A percentile compares a stretch with the other conserved stretches of the same genome.
Evolutionary conservation across 2,329 filamentous ascomycete genomes (phyloP).

Genomic region (Thelonectria olida): DNA sequence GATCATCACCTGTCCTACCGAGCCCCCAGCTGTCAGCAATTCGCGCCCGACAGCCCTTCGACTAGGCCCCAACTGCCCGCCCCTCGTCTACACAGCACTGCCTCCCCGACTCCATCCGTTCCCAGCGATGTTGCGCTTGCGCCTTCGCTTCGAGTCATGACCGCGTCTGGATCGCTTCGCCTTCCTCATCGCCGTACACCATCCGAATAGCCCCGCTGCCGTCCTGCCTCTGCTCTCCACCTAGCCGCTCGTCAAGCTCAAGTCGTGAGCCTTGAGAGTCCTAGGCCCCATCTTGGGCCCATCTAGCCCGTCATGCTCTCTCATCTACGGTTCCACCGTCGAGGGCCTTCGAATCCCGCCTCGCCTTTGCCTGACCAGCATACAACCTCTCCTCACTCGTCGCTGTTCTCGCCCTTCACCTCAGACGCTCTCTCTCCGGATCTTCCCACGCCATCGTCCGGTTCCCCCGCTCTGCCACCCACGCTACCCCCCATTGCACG

Average conservation of each 20-base stretch:
- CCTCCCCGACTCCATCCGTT: constrained; percentile 21
- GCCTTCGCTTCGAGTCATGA: constrained; percentile 41
- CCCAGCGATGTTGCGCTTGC: constrained; percentile 34
- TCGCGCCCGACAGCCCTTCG: neutral
- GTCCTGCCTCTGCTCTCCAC: constrained; percentile 24
- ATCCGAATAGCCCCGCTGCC: constrained; percentile 29
- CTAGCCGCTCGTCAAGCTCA: constrained; percentile 30
- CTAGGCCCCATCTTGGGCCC: constrained; percentile 25
- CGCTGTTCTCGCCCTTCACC: constrained; percentile 52
- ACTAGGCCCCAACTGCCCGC: neutral
- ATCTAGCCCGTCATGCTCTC: constrained; percentile 55
- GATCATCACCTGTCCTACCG: neutral
- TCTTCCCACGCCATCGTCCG: constrained; percentile 45
- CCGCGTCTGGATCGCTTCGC: constrained; percentile 35
- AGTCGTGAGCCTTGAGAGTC: constrained; percentile 1
- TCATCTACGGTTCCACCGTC: constrained; percentile 67
- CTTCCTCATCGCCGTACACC: constrained; percentile 29
- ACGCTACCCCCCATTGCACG: constrained; percentile 61
- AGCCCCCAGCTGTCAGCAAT: constrained; percentile 13
- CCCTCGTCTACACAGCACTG: constrained; percentile 6
- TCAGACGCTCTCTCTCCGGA: constrained; percentile 52
- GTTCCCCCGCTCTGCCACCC: constrained; percentile 54
- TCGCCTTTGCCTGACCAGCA: constrained; percentile 61
- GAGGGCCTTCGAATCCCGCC: constrained; percentile 63
- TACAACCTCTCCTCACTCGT: constrained; percentile 50